Evolutionary conservation across 1,284 basidiomycete genomes (phyloP).

Genomic region (Apiotrichum akiyoshidainum): DNA sequence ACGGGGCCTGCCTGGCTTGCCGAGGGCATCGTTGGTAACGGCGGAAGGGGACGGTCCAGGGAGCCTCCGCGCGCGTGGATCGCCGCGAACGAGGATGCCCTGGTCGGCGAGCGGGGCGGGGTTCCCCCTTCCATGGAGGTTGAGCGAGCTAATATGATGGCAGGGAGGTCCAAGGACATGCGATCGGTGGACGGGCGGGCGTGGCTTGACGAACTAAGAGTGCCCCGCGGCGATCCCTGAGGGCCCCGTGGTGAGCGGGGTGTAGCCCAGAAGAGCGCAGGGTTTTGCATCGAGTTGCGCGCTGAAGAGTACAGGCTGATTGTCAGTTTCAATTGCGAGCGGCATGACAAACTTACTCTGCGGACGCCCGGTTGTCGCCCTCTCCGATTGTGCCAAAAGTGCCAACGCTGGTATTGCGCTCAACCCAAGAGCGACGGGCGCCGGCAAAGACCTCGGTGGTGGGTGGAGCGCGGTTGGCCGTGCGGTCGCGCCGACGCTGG

Average conservation of each 20-base stretch:
- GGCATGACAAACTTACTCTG: not conserved
- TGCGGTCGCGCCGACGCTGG: not conserved
- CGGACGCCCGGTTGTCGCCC: not conserved
- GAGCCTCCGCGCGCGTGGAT: not conserved
- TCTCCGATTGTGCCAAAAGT: constrained; percentile 13
- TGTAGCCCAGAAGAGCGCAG: not conserved
- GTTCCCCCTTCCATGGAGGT: not conserved
- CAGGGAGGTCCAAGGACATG: too few species aligned
- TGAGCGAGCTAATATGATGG: not conserved
- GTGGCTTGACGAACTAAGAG: not conserved
- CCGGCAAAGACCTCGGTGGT: not conserved
- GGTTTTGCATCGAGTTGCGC: not conserved
- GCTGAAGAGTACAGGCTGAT: not conserved
- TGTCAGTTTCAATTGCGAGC: not conserved
- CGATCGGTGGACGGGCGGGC: not conserved
- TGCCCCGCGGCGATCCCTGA: not conserved
- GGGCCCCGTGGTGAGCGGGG: not conserved
- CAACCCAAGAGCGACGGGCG: not conserved
- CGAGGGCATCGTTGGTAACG: not conserved
- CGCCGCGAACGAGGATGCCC: not conserved
- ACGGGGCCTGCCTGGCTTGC: not conserved
- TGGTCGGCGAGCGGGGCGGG: not conserved
- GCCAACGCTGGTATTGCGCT: constrained; percentile 17
- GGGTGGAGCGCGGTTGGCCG: not conserved
- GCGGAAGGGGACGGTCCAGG: not conserved